Conservation (phyloP, 2,329 filamentous ascomycete genomes). For the Colletotrichum agaves region DNA sequence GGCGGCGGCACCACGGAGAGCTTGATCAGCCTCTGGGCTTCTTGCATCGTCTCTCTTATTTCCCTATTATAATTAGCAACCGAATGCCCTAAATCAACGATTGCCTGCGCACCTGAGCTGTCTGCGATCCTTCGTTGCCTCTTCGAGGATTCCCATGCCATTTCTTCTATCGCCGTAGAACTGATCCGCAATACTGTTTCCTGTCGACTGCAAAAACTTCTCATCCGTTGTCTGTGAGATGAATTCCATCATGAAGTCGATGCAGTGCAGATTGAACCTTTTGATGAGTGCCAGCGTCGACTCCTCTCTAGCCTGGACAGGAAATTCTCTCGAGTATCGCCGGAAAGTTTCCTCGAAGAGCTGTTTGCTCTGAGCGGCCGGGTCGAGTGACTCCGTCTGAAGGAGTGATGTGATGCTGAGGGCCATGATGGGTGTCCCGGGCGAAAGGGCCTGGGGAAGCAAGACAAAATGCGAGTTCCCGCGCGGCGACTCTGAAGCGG, state of each 20-base stretch:
- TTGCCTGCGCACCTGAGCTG: constrained; percentile 19
- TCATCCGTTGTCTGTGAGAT: constrained; percentile 16
- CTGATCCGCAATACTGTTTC: constrained; percentile 28
- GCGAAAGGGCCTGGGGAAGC: neutral
- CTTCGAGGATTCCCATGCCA: constrained; percentile 31
- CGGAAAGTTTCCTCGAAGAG: constrained; percentile 7
- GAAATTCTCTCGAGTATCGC: neutral
- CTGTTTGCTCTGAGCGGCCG: constrained; percentile 10
- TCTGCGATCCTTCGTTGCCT: constrained; percentile 20
- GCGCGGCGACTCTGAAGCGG: neutral
- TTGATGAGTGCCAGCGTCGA: constrained; percentile 11
- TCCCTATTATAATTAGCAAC: constrained; percentile 3
- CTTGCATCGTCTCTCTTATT: constrained; percentile 15
- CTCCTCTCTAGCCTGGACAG: constrained; percentile 11
- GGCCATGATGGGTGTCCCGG: neutral
- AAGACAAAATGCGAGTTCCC: neutral
- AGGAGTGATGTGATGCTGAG: constrained; percentile 25
- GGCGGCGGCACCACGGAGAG: no score
- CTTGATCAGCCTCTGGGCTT: neutral
- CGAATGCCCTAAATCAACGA: neutral
- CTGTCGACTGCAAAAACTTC: constrained; percentile 26
- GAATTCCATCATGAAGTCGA: constrained; percentile 5
- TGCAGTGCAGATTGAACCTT: constrained; percentile 7
- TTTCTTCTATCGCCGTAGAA: constrained; percentile 14
- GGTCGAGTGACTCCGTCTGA: constrained; percentile 16